Base-by-base conservation (phyloP, 2,329 filamentous ascomycete genomes). In the Ophiostoma fasciatum region DNA sequence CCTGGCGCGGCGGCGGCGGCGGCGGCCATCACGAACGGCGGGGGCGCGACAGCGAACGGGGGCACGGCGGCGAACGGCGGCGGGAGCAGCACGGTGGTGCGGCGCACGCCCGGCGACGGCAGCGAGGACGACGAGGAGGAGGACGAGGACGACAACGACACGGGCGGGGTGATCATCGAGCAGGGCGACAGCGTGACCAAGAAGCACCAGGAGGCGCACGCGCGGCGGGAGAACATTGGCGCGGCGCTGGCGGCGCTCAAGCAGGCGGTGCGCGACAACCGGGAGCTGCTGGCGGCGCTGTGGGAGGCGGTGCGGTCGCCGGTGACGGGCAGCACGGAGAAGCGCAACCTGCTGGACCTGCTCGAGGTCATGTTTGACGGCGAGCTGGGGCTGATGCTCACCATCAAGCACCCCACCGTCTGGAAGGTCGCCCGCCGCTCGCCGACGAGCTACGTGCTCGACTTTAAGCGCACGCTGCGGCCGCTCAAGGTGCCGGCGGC, bases 121-220 rank as follows among this genome's bases (percentile, higher is more conserved):
- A 74, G 72, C 22, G 71, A 77, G 43, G 59, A 64, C 38, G 73
- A 71, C 23, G 71, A 77, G 42, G 60, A 64, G 38, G 56, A 52
- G 33, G 49, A 51, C 20, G 53, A 60, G 38, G 43, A 49, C 29
- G 39, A 46, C 8, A 43, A 40, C 50, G 53, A 42, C 36, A 56
- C 57, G 20, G 56, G 56, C 35, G 63, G 56, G 13, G 51, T 71
- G 27, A 62, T 68, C 28, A 58, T 71, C 33, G 61, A 66, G 36
- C 55, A 62, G 37, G 60, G 61, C 41, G 60, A 57, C 28, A 47
- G 51, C 10, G 55, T 61, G 28, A 57, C 62, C 22, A 56, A 62
- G 39, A 58, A 58, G 33, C 58, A 62, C 38, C 61, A 50, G 47
- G 60, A 61, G 31, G 57, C 59, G 25, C 61, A 64, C 34, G 62